These are phyloP conservation scores for Kwoniella botswanensis DNA, from an alignment of 768 basidiomycete genomes.

Conservation along the genomic window DNA sequence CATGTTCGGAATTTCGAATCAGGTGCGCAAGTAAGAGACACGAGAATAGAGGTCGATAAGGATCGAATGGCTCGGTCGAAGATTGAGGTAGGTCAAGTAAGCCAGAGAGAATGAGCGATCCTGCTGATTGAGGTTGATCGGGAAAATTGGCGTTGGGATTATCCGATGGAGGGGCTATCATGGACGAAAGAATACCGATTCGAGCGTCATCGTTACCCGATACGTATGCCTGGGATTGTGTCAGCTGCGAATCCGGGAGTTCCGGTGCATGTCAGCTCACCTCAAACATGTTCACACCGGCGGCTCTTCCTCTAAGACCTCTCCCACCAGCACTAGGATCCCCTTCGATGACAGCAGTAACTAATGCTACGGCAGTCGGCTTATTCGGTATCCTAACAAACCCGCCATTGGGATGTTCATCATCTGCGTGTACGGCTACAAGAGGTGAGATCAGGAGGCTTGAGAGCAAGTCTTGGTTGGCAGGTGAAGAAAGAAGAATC, in stretches of 20 bases:
- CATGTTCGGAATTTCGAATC: conserved; percentile 60
- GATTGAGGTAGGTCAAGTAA: conserved; percentile 55
- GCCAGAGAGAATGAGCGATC: conserved; percentile 59
- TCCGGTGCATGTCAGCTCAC: conserved; percentile 59
- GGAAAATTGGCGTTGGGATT: conserved; percentile 35
- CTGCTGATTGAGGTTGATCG: conserved; percentile 51
- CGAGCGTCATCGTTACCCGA: conserved; percentile 59
- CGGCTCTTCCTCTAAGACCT: conserved; percentile 72
- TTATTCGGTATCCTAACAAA: conserved; percentile 73
- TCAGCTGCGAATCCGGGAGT: neutral
- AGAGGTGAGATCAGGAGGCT: conserved; percentile 76
- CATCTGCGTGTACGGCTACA: conserved; percentile 71
- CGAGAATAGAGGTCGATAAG: conserved; percentile 57
- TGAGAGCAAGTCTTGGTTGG: conserved; percentile 72
- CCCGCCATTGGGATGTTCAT: conserved; percentile 60
- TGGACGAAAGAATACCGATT: conserved; percentile 56
- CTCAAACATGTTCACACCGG: conserved; percentile 82
- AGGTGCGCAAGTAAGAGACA: conserved; percentile 57
- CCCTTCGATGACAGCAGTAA: conserved; percentile 82
- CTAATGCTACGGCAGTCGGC: conserved; percentile 79
- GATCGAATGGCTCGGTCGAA: conserved; percentile 47
- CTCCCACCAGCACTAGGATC: conserved; percentile 78
- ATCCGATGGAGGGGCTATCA: conserved; percentile 40
- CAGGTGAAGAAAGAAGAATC: conserved; percentile 69
- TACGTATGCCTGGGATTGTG: conserved; percentile 51